Conservation (phyloP, 1,139 yeast genomes). For the Pichia sp. region DNA sequence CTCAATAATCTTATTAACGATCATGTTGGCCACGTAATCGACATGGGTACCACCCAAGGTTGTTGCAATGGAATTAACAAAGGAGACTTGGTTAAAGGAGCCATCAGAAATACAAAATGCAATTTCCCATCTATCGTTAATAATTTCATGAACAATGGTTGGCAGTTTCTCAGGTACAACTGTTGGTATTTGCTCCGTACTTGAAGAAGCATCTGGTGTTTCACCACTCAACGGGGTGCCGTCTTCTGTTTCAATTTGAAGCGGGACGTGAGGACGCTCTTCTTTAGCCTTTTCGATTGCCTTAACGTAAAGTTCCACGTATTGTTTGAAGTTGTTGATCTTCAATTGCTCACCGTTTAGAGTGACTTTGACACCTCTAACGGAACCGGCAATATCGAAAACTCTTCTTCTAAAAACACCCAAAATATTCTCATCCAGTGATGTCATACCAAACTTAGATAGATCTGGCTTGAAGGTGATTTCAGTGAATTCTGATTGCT, state of each 20-base stretch:
- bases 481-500: constrained; percentile 72
- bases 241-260: constrained; percentile 14
- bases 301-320: constrained; percentile 84
- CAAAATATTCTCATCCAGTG: constrained; percentile 71
- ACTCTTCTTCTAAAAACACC: constrained; percentile 90
- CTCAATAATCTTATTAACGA: constrained; percentile 68
- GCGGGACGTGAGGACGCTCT: constrained; percentile 26
- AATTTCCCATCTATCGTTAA: constrained; percentile 86
- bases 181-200: constrained; percentile 3
- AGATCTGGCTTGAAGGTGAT: constrained; percentile 89
- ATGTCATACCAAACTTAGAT: constrained; percentile 73
- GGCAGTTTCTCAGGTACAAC: constrained; percentile 38
- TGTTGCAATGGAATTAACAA: constrained; percentile 96
- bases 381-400: constrained; percentile 92
- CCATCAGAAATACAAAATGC: constrained; percentile 95
- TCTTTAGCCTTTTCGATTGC: constrained; percentile 44
- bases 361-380: constrained; percentile 72
- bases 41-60: constrained; percentile 98
- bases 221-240: constrained; percentile 17
- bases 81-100: constrained; percentile 86
- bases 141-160: constrained; percentile 70
- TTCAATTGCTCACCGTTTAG: constrained; percentile 70
- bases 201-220: constrained; percentile 18
- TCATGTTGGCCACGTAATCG: constrained; percentile 76
- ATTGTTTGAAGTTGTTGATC: constrained; percentile 71